A percentile compares a stretch with the other conserved stretches of the same genome.
phyloP scores from a whole-genome alignment of 164 flowering plant genomes.

The Piper betle region DNA sequence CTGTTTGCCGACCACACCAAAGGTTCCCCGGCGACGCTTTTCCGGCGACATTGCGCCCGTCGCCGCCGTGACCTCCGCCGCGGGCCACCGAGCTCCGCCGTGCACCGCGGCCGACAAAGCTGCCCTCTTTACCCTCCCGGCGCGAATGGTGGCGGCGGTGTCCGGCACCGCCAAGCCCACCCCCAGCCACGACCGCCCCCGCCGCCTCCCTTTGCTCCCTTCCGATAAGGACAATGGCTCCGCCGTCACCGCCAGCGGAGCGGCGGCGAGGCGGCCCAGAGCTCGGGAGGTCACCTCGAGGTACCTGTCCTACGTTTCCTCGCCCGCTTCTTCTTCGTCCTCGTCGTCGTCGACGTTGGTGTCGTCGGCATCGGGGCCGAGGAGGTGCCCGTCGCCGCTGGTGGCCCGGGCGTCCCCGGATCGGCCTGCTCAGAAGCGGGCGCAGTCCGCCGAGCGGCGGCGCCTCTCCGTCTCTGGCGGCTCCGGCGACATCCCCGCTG shows the following conservation, averaged over 20 bases:
- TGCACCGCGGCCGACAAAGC: background rate
- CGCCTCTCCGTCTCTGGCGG: constrained; percentile 16
- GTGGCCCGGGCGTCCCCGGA: constrained; percentile 16
- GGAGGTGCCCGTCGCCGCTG: constrained; percentile 58
- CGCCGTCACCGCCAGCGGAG: background rate
- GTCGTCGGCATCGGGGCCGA: constrained; percentile 13
- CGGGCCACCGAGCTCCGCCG: background rate
- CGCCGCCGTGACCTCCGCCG: too few species aligned
- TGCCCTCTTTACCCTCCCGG: background rate
- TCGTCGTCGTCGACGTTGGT: constrained; percentile 13
- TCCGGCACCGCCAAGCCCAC: constrained; percentile 19
- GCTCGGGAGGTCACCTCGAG: constrained; percentile 57
- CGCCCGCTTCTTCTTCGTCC: constrained; percentile 13
- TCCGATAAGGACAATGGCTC: constrained; percentile 41
- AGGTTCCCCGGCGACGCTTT: too few species aligned
- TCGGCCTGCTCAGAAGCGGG: constrained; percentile 25
- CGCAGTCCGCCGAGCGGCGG: constrained; percentile 72
- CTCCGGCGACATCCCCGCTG: constrained; percentile 23
- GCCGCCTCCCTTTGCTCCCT: constrained; percentile 39
- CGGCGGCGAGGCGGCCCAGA: constrained; percentile 31
- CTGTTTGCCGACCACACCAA: too few species aligned
- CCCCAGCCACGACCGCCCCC: constrained; percentile 8
- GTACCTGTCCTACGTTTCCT: constrained; percentile 58
- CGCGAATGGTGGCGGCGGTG: constrained; percentile 60
- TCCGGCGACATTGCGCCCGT: too few species aligned